phyloP scores from a whole-genome alignment of 306 rosid species.

The Albizia julibrissin region DNA sequence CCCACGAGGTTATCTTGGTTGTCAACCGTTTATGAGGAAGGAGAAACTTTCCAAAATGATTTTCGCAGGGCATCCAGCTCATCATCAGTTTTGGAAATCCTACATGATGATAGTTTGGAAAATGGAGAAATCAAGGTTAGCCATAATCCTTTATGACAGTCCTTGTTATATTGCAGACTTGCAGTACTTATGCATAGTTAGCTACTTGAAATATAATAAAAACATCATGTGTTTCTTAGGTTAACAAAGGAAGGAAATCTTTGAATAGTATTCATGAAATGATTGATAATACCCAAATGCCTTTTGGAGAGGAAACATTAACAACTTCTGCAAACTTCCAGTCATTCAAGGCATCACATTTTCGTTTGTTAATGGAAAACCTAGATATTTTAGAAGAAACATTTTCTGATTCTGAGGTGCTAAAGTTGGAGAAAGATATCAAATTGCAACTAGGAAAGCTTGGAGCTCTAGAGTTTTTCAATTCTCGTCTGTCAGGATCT shows the following conservation, averaged over 20 bases:
- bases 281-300: slow-evolving; percentile 35
- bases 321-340: slow-evolving; percentile 29
- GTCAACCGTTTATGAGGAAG: slow-evolving; percentile 58
- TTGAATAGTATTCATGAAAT: slow-evolving; percentile 32
- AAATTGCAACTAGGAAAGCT: slow-evolving; percentile 64
- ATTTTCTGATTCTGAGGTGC: slow-evolving; percentile 63
- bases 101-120: slow-evolving; percentile 45
- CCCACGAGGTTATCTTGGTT: slow-evolving; percentile 57
- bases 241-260: slow-evolving; percentile 44
- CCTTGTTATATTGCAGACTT: background rate
- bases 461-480: slow-evolving; percentile 71
- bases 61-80: slow-evolving; percentile 53
- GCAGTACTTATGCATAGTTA: background rate
- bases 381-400: slow-evolving; percentile 73
- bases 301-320: slow-evolving; percentile 38
- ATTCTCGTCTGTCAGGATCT: slow-evolving; percentile 57
- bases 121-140: slow-evolving; percentile 60
- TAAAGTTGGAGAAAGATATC: slow-evolving; percentile 65
- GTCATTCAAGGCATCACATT: slow-evolving; percentile 47
- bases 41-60: slow-evolving; percentile 53
- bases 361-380: slow-evolving; percentile 71
- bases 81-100: slow-evolving; percentile 46
- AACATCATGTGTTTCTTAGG: slow-evolving; percentile 44
- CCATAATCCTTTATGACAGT: slow-evolving; percentile 2
- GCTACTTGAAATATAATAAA: slow-evolving; percentile 22